Base-by-base conservation (phyloP, 1,284 basidiomycete species). In the Ceratobasidium sp. region DNA sequence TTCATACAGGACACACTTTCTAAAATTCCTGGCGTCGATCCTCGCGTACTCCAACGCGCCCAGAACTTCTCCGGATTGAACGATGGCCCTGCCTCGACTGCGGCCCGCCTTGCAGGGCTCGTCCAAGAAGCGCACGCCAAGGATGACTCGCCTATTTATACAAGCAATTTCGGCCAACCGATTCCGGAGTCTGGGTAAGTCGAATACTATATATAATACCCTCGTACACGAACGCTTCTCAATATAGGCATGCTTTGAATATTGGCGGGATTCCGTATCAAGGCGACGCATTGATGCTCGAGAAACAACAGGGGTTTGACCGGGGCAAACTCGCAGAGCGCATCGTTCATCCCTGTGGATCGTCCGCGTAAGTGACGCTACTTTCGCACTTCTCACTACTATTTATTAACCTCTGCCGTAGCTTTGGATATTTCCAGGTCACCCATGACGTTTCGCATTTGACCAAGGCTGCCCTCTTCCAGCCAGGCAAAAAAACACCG, bases 401-500 rank as follows among this genome's bases (percentile, higher is more conserved):
- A 16, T 46, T 50, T 30, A 52, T 20, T 50, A 41, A 54, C 23
- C 2, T 5, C 10, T 33, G 46, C 18, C 41, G 27, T 65, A 74
- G 71, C 10, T 74, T 54, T 78, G 79, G 55, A 46, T 80, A 80
- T 60, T 83, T 84, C 74, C 81, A 80, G 86, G 89, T 93, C 82
- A 96, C 95, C 48, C 90, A 96, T 79, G 91, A 93, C 81, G 88
- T 96, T 82, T 89, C 90, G 79, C 94, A 97, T 83, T 87, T 97
- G 80, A 94, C 92, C 69, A 91, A 89, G 79, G 92, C 94, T 81
- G 84, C 88, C 67, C 86, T 96, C 82, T 92, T 96, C 87, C 80
- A 81, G n/a, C 81, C 82, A 20, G 86, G 85, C 18, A 88, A 90
- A 79, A 91, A 90, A 83, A 90, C 90, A 71, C 88, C 89, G 70